These are phyloP conservation scores for Fomitopsis serialis DNA, from an alignment of 768 basidiomycete species.

Conservation along the genomic window DNA sequence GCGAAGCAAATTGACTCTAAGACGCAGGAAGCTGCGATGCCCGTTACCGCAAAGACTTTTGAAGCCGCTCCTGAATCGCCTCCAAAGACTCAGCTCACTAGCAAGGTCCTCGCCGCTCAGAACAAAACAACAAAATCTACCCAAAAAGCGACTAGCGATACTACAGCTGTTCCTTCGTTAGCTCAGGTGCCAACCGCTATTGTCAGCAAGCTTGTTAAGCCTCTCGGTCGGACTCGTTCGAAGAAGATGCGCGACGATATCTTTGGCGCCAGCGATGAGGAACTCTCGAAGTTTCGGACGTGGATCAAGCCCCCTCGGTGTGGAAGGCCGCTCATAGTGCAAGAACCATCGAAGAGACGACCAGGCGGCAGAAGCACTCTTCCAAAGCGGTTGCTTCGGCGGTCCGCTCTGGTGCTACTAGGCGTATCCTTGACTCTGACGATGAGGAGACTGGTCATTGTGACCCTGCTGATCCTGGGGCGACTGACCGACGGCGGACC, in stretches of 20 bases:
- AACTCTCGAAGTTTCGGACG: constrained; percentile 21
- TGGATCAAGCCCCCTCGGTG: not conserved
- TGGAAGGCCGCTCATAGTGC: not conserved
- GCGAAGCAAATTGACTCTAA: no score
- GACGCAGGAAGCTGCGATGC: no score
- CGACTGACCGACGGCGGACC: not conserved
- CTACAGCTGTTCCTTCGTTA: no score
- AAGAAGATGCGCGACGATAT: constrained; percentile 14
- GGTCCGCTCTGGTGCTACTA: constrained; percentile 1
- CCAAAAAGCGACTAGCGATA: no score
- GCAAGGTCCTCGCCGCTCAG: no score
- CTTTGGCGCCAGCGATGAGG: constrained; percentile 20
- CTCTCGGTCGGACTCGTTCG: constrained; percentile 17
- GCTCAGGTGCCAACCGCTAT: not conserved
- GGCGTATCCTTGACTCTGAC: constrained; percentile 17
- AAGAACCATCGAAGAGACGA: not conserved
- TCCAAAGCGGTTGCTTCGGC: not conserved
- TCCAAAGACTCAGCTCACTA: no score
- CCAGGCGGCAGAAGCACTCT: not conserved
- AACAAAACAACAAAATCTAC: no score
- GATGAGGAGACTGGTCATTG: constrained; percentile 9
- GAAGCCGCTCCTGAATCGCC: no score
- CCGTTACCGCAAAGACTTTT: no score
- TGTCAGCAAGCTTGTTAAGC: not conserved
- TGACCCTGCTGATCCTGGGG: not conserved